Evolutionary conservation across 2,329 filamentous ascomycete genomes (phyloP), one percentile per base, ranked within the genome.

Genomic region (Ampelomyces quisqualis): DNA sequence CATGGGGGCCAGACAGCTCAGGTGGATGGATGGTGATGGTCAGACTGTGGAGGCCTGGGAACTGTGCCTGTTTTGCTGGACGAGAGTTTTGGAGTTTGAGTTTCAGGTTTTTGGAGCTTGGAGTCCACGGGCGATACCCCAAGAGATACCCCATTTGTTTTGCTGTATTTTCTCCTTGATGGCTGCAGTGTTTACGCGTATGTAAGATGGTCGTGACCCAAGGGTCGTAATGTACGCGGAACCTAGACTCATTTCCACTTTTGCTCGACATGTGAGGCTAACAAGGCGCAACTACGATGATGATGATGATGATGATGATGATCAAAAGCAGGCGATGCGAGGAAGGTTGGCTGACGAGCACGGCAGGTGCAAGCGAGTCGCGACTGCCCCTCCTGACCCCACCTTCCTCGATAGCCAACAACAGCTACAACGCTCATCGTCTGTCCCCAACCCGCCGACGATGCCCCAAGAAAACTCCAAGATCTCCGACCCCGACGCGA

Each of bases 401-500:
- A 28, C 26, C n/a, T n/a, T n/a, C n/a, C n/a, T n/a, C n/a, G n/a
- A n/a, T n/a, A n/a, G n/a, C n/a, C n/a, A 31, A 26, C 35, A 38
- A 22, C 29, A 30, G 14, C n/a, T 8, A 18, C 13, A 21, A 14
- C 17, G 17, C 7, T 31, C 7, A n/a, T n/a, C n/a, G n/a, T n/a
- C n/a, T n/a, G n/a, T n/a, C n/a, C n/a, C n/a, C n/a, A n/a, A n/a
- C n/a, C n/a, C n/a, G n/a, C 38, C 31, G 30, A 45, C 27, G 20
- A 68, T 68, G 65, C 63, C 65, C 18, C 64, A 67, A 29, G 56
- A 85, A 65, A 78, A 84, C 63, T 84, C 82, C 30, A 86, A 85
- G 59, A 73, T 77, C 41, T 73, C 77, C 46, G 80, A 84, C 46
- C 70, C 74, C 50, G 64, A 71, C 44, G 67, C 70, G 51, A 73